phyloP scores from a whole-genome alignment of 768 basidiomycete genomes.

The Lyophyllum decastes region DNA sequence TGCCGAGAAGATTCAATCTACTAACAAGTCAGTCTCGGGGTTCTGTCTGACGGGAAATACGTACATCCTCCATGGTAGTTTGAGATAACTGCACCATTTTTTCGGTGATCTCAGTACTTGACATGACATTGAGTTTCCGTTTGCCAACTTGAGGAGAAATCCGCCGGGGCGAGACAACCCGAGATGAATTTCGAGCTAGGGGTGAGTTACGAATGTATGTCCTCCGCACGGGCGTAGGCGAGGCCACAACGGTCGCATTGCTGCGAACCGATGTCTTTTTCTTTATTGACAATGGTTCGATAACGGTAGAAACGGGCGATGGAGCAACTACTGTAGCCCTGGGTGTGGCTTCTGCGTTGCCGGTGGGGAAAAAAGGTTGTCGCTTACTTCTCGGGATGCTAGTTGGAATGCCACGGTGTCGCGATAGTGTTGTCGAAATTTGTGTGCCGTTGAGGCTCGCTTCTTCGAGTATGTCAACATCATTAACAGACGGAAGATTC shows the following conservation, averaged over 20 bases:
- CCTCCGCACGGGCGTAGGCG: conserved; percentile 40
- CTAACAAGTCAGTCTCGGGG: conserved; percentile 1
- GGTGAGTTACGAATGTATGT: conserved; percentile 53
- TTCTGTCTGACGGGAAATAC: conserved; percentile 19
- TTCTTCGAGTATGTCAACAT: conserved; percentile 49
- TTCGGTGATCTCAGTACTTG: conserved; percentile 40
- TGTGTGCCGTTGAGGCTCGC: conserved; percentile 25
- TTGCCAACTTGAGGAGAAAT: conserved; percentile 56
- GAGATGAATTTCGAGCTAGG: conserved; percentile 44
- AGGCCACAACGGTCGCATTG: conserved; percentile 35
- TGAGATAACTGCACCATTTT: conserved; percentile 49
- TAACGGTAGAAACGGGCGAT: conserved; percentile 39
- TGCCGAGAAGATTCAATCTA: conserved; percentile 75
- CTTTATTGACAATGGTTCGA: conserved; percentile 84
- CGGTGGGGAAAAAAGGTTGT: conserved; percentile 59
- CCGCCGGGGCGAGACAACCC: conserved; percentile 49
- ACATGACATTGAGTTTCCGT: conserved; percentile 31
- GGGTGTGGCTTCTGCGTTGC: conserved; percentile 56
- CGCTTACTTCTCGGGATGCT: conserved; percentile 73
- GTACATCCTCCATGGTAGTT: conserved; percentile 68
- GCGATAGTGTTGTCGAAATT: conserved; percentile 24
- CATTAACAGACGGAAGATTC: conserved; percentile 45
- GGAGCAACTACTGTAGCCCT: conserved; percentile 35
- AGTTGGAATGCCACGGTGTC: conserved; percentile 34
- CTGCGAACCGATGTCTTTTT: conserved; percentile 73